Conservation (phyloP, 176 grass and related monocot species). For the Avena insularis region DNA sequence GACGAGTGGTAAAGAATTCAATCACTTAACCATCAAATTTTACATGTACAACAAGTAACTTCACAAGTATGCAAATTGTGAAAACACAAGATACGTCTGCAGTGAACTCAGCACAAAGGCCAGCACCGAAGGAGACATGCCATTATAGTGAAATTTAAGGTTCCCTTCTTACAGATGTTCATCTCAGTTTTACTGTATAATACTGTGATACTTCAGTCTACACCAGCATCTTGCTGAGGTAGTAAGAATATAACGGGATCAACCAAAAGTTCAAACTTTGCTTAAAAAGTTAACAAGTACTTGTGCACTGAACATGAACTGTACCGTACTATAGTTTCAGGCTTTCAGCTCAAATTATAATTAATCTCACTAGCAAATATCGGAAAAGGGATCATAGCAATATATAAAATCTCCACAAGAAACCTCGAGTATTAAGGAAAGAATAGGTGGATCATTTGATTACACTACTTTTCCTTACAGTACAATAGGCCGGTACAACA, state of each 20-base stretch:
- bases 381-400: neutral
- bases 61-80: neutral
- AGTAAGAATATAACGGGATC: neutral
- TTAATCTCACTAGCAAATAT: neutral
- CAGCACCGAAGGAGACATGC: neutral
- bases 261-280: neutral
- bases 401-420: neutral
- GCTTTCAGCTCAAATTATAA: neutral
- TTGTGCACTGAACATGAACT: neutral
- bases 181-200: neutral
- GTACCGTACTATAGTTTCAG: neutral
- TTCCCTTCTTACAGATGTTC: too few species aligned
- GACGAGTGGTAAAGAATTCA: constrained; percentile 16
- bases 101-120: neutral
- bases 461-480: neutral
- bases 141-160: neutral
- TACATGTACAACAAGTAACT: neutral
- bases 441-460: neutral
- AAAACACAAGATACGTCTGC: neutral
- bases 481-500: neutral
- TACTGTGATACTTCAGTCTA: neutral
- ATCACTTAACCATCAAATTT: neutral
- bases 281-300: neutral
- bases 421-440: neutral
- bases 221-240: neutral